phyloP scores from a whole-genome alignment of 2,329 filamentous ascomycete species.

The Phaeosphaeria sp. region DNA sequence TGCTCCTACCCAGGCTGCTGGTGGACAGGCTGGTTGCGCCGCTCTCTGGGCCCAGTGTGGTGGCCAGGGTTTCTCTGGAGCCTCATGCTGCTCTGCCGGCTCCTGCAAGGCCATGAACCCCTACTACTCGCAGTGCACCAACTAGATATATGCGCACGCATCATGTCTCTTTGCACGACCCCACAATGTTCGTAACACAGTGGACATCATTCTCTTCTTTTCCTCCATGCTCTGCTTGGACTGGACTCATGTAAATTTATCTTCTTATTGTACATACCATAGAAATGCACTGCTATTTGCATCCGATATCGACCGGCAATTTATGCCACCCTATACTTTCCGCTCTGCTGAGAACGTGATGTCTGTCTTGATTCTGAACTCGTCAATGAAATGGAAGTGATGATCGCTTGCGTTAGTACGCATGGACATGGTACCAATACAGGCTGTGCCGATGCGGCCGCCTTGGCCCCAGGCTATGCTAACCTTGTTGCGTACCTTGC shows the following conservation, averaged over 20 bases:
- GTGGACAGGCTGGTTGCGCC: constrained; percentile 9
- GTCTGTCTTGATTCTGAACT: too few relatives aligned
- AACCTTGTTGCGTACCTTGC: too few relatives aligned
- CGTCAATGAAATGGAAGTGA: too few relatives aligned
- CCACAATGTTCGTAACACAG: not conserved
- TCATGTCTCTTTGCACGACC: not conserved
- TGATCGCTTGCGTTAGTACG: too few relatives aligned
- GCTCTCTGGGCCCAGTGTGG: constrained; percentile 21
- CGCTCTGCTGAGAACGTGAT: too few relatives aligned
- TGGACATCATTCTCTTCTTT: not conserved
- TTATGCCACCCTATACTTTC: too few relatives aligned
- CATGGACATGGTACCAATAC: too few relatives aligned
- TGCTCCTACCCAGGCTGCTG: constrained; percentile 7
- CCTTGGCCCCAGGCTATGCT: too few relatives aligned
- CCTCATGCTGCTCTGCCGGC: constrained; percentile 21
- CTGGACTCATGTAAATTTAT: not conserved
- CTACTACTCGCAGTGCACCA: constrained; percentile 25
- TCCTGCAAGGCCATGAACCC: constrained; percentile 22
- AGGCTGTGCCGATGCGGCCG: too few relatives aligned
- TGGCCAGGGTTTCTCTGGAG: constrained; percentile 18
- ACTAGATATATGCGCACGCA: not conserved
- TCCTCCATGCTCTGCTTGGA: not conserved
- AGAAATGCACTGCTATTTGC: too few relatives aligned
- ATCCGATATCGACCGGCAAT: too few relatives aligned
- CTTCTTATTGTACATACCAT: not conserved